Evolutionary conservation across 1,139 yeast species (phyloP).

Genomic region (Pichia sp.): DNA sequence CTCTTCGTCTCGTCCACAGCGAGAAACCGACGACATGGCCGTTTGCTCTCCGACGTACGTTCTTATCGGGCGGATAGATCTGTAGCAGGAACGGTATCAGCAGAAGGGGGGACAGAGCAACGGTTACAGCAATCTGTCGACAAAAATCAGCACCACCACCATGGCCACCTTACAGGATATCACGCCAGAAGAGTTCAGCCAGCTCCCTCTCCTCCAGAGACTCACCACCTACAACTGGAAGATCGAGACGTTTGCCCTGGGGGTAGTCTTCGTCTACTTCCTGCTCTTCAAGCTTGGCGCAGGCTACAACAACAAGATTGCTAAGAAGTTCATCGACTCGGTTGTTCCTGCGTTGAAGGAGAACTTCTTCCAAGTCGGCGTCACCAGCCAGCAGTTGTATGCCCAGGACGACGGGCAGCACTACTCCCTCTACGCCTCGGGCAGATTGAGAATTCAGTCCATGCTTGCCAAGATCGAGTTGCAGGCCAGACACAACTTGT

Average conservation of each 20-base stretch:
- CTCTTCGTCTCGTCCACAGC: slow-evolving; percentile 33
- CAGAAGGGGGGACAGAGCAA: too few species aligned
- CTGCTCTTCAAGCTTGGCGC: slow-evolving; percentile 56
- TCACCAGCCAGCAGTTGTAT: slow-evolving; percentile 43
- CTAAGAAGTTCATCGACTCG: slow-evolving; percentile 49
- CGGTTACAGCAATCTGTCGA: not conserved
- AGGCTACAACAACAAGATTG: slow-evolving; percentile 52
- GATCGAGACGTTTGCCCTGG: slow-evolving; percentile 59
- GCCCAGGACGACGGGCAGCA: slow-evolving; percentile 69
- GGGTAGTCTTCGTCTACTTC: slow-evolving; percentile 45
- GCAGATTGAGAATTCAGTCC: slow-evolving; percentile 71
- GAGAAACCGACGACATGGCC: not conserved
- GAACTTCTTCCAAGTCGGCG: slow-evolving; percentile 82
- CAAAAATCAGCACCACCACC: not conserved
- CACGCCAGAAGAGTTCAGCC: slow-evolving; percentile 42
- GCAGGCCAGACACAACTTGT: slow-evolving; percentile 75
- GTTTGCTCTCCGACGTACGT: not conserved
- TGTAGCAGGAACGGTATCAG: too few species aligned
- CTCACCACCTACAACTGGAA: slow-evolving; percentile 63
- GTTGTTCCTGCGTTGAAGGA: slow-evolving; percentile 47
- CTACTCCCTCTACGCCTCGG: slow-evolving; percentile 80
- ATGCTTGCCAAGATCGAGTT: slow-evolving; percentile 60
- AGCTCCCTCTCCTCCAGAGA: slow-evolving; percentile 36
- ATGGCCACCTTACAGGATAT: slow-evolving; percentile 12
- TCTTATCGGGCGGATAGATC: too few species aligned